Evolutionary conservation across 768 basidiomycete species (phyloP), one percentile per base, ranked within the genome.

Genomic region (Punctularia strigosozonata): DNA sequence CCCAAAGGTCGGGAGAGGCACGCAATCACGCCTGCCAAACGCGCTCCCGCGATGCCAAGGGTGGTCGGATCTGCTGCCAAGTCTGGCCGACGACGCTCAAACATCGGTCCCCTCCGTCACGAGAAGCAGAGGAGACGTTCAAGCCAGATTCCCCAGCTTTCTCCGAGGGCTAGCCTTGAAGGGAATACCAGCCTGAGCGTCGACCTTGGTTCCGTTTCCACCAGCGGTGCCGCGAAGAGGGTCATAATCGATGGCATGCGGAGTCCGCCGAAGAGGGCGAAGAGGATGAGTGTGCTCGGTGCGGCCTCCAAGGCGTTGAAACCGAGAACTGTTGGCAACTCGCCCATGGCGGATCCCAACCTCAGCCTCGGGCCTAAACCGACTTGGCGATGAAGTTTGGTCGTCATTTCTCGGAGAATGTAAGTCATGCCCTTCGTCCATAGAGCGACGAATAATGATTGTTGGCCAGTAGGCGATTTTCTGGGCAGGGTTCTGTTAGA

Each of bases 51-150:
- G 33, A 65, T 69, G 31, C 64, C 70, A 2, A 59, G 56, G 43
- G 50, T 54, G 10, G 53, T 52, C n/a, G 50, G 52, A 25, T 43
- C 58, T 10, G 52, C 58, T 13, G 48, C 46, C 40, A 73, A 68
- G 50, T 59, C 62, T 22, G 47, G 55, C 2, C 65, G 78, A 31
- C 65, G 81, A 43, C 70, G 80, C 26, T 89, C 87, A 18, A 80
- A 78, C 48, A 71, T 86, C 41, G 87, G 86, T 4, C 71, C 80
- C n/a, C 50, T 77, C 54, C 75, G 87, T 25, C 68, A 62, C 43
- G 87, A 89, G 55, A 84, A 82, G 55, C 59, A 61, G 12, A 65
- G 84, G 43, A 65, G 87, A 42, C 69, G 86, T 41, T 87, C 86
- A 26, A 90, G 87, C 51, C 58, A 86, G 65, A 83, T 89, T 44